Evolutionary conservation across 768 basidiomycete genomes (phyloP).

Genomic region (Suillus alpinus): DNA sequence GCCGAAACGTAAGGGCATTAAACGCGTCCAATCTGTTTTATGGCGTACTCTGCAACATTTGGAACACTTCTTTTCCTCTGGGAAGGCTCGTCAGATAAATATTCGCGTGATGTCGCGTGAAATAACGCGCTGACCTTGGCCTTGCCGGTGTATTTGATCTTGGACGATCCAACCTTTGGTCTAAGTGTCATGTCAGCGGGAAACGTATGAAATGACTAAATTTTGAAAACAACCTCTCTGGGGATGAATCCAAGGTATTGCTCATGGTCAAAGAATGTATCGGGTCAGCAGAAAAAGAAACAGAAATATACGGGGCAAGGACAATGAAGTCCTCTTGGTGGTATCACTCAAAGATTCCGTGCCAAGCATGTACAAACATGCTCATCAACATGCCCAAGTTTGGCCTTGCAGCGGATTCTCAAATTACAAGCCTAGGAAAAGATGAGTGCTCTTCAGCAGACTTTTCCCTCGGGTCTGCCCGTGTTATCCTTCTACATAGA

Average conservation of each 20-base stretch:
- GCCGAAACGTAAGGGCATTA: neutral
- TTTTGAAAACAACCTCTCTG: slow-evolving; percentile 16
- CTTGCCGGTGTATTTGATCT: slow-evolving; percentile 10
- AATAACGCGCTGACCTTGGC: slow-evolving; percentile 13
- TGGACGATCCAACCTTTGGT: slow-evolving; percentile 7
- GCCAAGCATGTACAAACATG: slow-evolving; percentile 26
- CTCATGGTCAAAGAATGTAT: slow-evolving; percentile 31
- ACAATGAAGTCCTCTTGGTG: slow-evolving; percentile 14
- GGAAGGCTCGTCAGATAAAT: neutral
- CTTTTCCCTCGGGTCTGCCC: too few species aligned
- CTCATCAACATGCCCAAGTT: neutral
- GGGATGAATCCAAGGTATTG: slow-evolving; percentile 12
- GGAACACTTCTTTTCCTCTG: slow-evolving; percentile 8
- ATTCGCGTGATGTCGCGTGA: slow-evolving; percentile 9
- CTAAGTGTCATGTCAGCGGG: slow-evolving; percentile 14
- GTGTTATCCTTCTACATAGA: too few species aligned
- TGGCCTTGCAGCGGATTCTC: neutral
- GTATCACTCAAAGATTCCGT: neutral
- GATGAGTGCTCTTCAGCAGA: too few species aligned
- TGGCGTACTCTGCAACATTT: slow-evolving; percentile 9
- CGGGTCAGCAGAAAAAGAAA: slow-evolving; percentile 14
- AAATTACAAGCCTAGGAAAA: neutral
- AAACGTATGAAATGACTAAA: neutral
- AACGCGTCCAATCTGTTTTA: neutral
- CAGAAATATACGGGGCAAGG: slow-evolving; percentile 13